Evolutionary conservation across 371 early-diverging fungal genomes (phyloP).

Genomic region (Encephalitozoon hellem): DNA sequence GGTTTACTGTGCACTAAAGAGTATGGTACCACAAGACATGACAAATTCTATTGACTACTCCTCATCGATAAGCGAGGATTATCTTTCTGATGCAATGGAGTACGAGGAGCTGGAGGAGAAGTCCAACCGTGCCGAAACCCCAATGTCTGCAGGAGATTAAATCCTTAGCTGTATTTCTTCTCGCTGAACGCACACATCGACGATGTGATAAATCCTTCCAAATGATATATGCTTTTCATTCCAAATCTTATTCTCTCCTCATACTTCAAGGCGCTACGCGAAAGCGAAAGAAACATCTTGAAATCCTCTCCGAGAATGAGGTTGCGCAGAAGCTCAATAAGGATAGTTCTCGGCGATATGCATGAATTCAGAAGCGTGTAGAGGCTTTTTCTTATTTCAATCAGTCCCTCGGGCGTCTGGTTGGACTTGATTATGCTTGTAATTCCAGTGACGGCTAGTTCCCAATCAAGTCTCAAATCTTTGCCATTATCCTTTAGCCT

Average conservation of each 20-base stretch:
- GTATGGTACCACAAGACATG: conserved; percentile 19
- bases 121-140: background rate
- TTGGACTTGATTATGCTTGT: conserved; percentile 66
- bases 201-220: conserved; percentile 83
- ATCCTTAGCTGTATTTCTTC: background rate
- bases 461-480: conserved; percentile 72
- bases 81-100: background rate
- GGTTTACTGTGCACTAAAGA: conserved; percentile 36
- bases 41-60: background rate
- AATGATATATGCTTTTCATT: conserved; percentile 81
- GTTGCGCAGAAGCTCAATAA: conserved; percentile 63
- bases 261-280: conserved; percentile 62
- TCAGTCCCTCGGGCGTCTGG: conserved; percentile 65
- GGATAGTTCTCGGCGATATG: conserved; percentile 71
- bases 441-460: conserved; percentile 67
- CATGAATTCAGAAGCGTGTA: conserved; percentile 78
- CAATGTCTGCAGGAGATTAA: background rate
- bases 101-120: background rate
- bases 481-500: conserved; percentile 52
- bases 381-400: conserved; percentile 67
- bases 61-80: background rate
- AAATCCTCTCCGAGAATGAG: background rate
- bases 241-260: conserved; percentile 69
- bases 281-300: conserved; percentile 57
- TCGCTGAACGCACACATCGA: conserved; percentile 36